These are phyloP conservation scores for Solanum hybrid DNA, from an alignment of 305 asterid genomes.

Conservation along the genomic window DNA sequence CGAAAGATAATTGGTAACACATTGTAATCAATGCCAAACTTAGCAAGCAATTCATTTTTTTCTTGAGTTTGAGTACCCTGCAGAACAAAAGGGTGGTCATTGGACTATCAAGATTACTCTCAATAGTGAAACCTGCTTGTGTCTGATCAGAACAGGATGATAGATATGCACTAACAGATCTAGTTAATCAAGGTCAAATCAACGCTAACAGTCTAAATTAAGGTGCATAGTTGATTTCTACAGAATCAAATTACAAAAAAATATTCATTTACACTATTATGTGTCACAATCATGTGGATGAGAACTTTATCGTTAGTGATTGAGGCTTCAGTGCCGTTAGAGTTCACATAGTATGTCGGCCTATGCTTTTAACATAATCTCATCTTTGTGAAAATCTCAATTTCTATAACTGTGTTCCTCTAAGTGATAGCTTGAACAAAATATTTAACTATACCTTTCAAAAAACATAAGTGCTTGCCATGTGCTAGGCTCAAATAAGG, in stretches of 20 bases:
- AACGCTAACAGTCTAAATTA: neutral
- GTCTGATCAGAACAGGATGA: neutral
- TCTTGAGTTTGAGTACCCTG: constrained; percentile 82
- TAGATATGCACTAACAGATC: neutral
- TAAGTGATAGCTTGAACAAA: neutral
- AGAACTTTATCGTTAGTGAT: neutral
- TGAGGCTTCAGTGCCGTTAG: neutral
- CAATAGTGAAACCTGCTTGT: neutral
- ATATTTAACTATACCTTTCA: neutral
- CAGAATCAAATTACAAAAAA: neutral
- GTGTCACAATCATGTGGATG: neutral
- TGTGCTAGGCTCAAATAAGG: neutral
- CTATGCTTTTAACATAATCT: neutral
- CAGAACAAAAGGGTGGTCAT: constrained; percentile 9
- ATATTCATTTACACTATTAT: neutral
- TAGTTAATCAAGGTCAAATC: neutral
- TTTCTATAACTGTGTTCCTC: neutral
- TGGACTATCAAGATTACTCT: neutral
- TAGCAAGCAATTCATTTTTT: constrained; percentile 50
- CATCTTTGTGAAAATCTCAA: neutral
- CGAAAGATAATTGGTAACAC: constrained; percentile 49
- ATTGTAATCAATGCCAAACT: constrained; percentile 45
- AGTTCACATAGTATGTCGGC: neutral
- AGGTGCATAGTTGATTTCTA: neutral
- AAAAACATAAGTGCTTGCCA: neutral